Evolutionary conservation across 208 protist genomes (phyloP), one percentile per base, ranked within the genome.

Genomic region (Plasmodiophora brassicae): DNA sequence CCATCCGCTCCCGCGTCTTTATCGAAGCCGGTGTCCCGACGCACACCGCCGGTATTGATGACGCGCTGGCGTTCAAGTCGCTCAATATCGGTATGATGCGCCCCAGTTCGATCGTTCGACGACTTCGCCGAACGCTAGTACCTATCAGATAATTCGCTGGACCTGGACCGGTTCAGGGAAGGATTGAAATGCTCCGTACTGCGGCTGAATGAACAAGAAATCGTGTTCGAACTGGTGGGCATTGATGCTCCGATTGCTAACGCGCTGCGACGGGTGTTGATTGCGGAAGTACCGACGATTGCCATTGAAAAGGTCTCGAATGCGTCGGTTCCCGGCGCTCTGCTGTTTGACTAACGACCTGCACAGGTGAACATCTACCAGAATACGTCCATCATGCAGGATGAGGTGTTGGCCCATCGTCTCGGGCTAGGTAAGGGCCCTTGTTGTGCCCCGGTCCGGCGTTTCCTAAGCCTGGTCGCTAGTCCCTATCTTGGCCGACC

Each of bases 301-400:
- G 98, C 98, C 0, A 98, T 99, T 88, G 98, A 99, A 90, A 95
- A 95, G 72, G 95, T 99, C 25, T 53, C 14, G 50, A 57, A n/a
- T 25, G 20, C 50, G 14, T 25, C 20, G 20, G 50, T 57, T 57
- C 50, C 50, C 50, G 50, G 50, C 20, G 50, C 25, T 25, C 50
- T 57, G 50, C 36, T 87, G 41, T 1, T 45, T 89, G 20, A n/a
- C n/a, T n/a, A n/a, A n/a, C n/a, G n/a, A n/a, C n/a, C n/a, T n/a
- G n/a, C n/a, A n/a, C n/a, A n/a, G n/a, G n/a, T n/a, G n/a, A 91
- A 97, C 39, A 96, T 99, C 54, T 92, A 96, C 28, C 96, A 98
- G 72, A 99, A 99, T 92, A 98, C 98, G 41, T 95, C 96, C 25
- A 96, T 99, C 35, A 94, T 99, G 84, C 95, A 97, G 50, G 98